These are phyloP conservation scores for Scenedesmus sp. DNA, from an alignment of 163 green algal genomes.

Conservation along the genomic window DNA sequence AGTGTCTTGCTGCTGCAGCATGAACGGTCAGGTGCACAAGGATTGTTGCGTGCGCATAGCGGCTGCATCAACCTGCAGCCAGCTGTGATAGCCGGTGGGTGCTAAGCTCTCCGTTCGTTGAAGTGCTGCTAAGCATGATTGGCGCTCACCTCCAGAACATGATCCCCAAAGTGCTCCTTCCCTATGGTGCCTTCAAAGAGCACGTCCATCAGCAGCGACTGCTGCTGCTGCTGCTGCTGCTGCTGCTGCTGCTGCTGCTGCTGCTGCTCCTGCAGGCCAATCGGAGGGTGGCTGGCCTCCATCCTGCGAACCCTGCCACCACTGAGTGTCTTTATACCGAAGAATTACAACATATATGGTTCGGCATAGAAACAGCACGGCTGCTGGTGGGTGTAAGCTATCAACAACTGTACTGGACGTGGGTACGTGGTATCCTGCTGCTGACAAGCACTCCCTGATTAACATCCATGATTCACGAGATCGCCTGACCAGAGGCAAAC, in stretches of 20 bases:
- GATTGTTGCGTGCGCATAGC: neutral
- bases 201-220: constrained; percentile 4
- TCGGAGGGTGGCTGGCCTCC: neutral
- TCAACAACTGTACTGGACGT: neutral
- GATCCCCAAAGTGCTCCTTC: constrained; percentile 23
- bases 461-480: neutral
- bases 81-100: neutral
- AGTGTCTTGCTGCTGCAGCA: neutral
- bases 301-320: neutral
- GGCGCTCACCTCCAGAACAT: constrained; percentile 15
- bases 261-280: neutral
- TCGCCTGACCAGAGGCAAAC: too few species aligned
- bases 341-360: neutral
- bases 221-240: constrained; percentile 1
- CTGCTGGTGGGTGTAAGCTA: neutral
- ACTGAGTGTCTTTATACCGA: neutral
- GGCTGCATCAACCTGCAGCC: neutral
- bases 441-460: neutral
- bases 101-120: too few species aligned
- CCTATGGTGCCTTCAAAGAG: constrained; percentile 13
- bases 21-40: neutral
- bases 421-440: neutral
- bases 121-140: too few species aligned
- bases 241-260: neutral
- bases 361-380: neutral